Percentiles rank a stretch among this genome's conserved stretches.
Evolutionary conservation across 495 filamentous ascomycete genomes (phyloP).

Genomic region (Aspergillus taichungensis): DNA sequence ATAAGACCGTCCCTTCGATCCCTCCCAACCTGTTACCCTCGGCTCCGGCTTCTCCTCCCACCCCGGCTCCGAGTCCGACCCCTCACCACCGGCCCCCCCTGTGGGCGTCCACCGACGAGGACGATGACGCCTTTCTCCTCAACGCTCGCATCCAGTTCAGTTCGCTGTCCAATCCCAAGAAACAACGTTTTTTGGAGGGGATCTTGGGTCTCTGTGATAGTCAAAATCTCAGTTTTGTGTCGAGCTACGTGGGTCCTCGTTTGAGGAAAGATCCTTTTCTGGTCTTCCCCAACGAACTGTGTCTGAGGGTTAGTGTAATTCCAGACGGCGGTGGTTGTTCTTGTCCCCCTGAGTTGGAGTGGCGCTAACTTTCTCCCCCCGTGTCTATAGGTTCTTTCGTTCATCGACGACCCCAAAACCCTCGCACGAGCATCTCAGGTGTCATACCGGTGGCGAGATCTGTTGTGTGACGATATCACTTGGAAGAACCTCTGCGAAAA

Average conservation of each 20-base stretch:
- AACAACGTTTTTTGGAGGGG: slow-evolving; percentile 63
- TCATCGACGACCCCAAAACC: slow-evolving; percentile 89
- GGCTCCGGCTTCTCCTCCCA: slow-evolving; percentile 59
- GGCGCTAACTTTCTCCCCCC: slow-evolving; percentile 2
- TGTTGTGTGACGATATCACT: slow-evolving; percentile 90
- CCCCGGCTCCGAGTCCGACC: slow-evolving; percentile 59
- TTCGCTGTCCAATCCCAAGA: slow-evolving; percentile 44
- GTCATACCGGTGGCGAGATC: slow-evolving; percentile 82
- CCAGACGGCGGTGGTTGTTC: slow-evolving; percentile 1
- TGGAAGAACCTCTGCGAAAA: slow-evolving; percentile 97
- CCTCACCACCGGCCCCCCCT: slow-evolving; percentile 51
- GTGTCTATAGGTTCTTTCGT: slow-evolving; percentile 65
- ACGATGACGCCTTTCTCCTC: slow-evolving; percentile 46
- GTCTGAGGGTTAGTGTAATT: slow-evolving; percentile 58
- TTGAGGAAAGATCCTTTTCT: slow-evolving; percentile 94
- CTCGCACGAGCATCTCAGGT: slow-evolving; percentile 89
- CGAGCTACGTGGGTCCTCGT: slow-evolving; percentile 82
- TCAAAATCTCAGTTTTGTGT: slow-evolving; percentile 88
- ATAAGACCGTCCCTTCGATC: slow-evolving; percentile 40
- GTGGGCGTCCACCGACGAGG: slow-evolving; percentile 49
- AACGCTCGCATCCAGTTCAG: slow-evolving; percentile 49
- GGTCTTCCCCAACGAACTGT: slow-evolving; percentile 82
- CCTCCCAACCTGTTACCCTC: slow-evolving; percentile 56
- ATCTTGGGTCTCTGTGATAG: slow-evolving; percentile 87
- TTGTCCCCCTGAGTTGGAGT: background rate